Percentiles rank a stretch among this genome's conserved stretches.
These are phyloP conservation scores for Mucor lusitanicus DNA, from an alignment of 371 early-diverging fungal species.

Conservation along the genomic window DNA sequence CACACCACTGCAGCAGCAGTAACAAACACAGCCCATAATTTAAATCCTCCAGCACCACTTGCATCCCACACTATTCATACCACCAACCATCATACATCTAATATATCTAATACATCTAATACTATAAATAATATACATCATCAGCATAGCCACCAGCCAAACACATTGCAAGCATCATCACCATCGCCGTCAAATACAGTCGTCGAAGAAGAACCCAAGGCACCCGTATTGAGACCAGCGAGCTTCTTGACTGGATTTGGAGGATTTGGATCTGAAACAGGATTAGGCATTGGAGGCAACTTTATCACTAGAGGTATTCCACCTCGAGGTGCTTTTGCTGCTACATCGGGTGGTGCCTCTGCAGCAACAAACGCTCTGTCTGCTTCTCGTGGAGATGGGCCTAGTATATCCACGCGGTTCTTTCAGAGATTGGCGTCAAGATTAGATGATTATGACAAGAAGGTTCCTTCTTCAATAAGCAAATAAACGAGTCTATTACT, in stretches of 20 bases:
- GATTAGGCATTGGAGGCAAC: constrained; percentile 10
- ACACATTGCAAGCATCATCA: constrained; percentile 4
- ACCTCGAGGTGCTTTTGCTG: constrained; percentile 17
- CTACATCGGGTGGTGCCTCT: neutral
- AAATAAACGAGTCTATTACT: neutral
- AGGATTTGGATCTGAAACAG: constrained; percentile 28
- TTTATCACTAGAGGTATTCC: constrained; percentile 43
- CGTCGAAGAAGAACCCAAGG: constrained; percentile 8
- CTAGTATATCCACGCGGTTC: constrained; percentile 51
- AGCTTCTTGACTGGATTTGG: constrained; percentile 47
- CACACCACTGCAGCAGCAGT: constrained; percentile 3
- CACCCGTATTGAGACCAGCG: constrained; percentile 36
- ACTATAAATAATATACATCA: neutral
- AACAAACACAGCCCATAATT: neutral
- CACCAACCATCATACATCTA: neutral
- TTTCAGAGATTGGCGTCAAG: constrained; percentile 48
- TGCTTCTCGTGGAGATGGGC: constrained; percentile 16
- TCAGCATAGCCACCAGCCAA: neutral
- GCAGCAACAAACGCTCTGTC: neutral
- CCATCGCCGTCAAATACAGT: neutral
- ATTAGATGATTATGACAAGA: constrained; percentile 41
- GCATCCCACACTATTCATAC: neutral
- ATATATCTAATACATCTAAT: constrained; percentile 2
- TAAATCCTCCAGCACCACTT: neutral
- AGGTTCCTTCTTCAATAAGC: neutral